phyloP scores from a whole-genome alignment of 352 stramenopile genomes.

The Pythium apleroticum region DNA sequence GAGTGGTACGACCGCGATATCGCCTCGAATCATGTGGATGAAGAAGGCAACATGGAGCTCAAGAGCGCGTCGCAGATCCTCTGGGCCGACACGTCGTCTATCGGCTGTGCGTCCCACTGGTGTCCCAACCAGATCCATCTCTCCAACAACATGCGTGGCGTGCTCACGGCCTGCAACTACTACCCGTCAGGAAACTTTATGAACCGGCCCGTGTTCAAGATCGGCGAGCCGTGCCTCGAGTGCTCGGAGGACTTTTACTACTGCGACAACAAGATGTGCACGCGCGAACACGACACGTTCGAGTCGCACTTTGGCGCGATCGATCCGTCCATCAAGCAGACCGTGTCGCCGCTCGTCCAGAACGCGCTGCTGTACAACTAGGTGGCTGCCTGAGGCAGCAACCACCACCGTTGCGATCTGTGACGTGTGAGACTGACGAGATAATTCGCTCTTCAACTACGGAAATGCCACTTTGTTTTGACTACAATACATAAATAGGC shows the following conservation, averaged over 20 bases:
- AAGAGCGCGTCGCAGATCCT: constrained; percentile 23
- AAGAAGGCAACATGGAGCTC: constrained; percentile 15
- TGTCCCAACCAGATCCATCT: constrained; percentile 17
- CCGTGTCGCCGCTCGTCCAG: neutral
- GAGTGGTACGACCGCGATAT: constrained; percentile 19
- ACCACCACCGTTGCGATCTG: neutral
- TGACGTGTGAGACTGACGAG: neutral
- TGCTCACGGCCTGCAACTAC: constrained; percentile 27
- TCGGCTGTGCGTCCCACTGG: constrained; percentile 25
- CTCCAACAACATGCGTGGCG: constrained; percentile 4
- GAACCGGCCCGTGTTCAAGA: constrained; percentile 9
- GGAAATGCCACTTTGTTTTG: too few relatives aligned
- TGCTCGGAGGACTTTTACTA: constrained; percentile 12
- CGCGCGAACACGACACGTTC: constrained; percentile 18
- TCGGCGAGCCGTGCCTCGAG: constrained; percentile 16
- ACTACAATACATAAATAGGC: too few relatives aligned
- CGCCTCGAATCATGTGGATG: constrained; percentile 4
- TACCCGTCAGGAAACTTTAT: constrained; percentile 21
- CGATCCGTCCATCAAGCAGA: constrained; percentile 13
- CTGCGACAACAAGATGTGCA: constrained; percentile 23
- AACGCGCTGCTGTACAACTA: neutral
- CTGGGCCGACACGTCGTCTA: constrained; percentile 18
- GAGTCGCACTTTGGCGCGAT: constrained; percentile 6
- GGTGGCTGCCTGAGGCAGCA: too few relatives aligned
- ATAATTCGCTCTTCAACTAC: too few relatives aligned